These are phyloP conservation scores for Xylaria sp. DNA, from an alignment of 2,329 filamentous ascomycete genomes.

Conservation along the genomic window DNA sequence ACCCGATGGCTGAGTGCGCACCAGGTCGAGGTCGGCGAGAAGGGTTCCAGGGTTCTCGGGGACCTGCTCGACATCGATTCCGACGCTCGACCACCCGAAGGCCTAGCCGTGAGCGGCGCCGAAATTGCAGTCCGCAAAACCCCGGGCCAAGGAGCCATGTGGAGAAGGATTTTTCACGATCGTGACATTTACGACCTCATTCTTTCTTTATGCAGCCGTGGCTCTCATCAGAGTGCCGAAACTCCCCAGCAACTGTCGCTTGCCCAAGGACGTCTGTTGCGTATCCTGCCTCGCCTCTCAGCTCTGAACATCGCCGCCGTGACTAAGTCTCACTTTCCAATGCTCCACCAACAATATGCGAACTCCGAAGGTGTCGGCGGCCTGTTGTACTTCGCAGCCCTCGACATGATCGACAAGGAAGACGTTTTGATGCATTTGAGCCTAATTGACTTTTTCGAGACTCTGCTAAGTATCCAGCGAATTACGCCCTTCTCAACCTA, in stretches of 20 bases:
- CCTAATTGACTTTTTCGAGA: constrained; percentile 65
- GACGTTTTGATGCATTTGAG: constrained; percentile 62
- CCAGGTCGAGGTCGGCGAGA: constrained; percentile 66
- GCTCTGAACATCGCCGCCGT: constrained; percentile 57
- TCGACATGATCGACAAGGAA: constrained; percentile 61
- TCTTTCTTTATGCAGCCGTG: constrained; percentile 51
- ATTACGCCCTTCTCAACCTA: constrained; percentile 52
- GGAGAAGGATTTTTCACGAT: constrained; percentile 62
- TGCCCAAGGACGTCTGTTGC: constrained; percentile 63
- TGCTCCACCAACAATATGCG: constrained; percentile 46
- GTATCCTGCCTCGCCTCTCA: constrained; percentile 61
- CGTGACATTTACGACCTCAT: constrained; percentile 58
- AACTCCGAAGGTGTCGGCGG: constrained; percentile 48
- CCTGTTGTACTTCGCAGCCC: constrained; percentile 61
- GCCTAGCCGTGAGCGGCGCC: constrained; percentile 48
- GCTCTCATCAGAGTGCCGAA: constrained; percentile 46
- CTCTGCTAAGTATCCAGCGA: constrained; percentile 59
- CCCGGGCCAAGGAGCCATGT: constrained; percentile 63
- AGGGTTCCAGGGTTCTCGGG: constrained; percentile 60
- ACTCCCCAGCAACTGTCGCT: constrained; percentile 56
- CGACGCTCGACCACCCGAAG: constrained; percentile 49
- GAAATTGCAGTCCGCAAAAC: constrained; percentile 53
- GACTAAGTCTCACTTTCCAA: constrained; percentile 51
- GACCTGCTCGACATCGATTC: constrained; percentile 67
- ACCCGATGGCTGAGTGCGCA: constrained; percentile 63